Conservation (phyloP, 768 basidiomycete species). For the Auriculariales sp. region DNA sequence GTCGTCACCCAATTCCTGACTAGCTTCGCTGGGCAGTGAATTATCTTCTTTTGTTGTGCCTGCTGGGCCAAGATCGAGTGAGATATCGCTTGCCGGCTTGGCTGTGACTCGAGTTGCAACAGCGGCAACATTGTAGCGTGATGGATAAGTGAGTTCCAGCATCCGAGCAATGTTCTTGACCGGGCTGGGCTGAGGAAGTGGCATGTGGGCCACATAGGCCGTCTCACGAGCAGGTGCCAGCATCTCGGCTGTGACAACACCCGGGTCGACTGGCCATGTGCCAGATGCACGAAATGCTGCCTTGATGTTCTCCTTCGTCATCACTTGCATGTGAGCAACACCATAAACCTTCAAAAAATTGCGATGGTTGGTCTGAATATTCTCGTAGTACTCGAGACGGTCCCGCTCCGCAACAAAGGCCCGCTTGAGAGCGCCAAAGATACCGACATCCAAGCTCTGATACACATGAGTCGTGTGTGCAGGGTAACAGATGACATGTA, state of each 20-base stretch:
- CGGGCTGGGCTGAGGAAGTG: slow-evolving; percentile 14
- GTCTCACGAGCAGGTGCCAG: slow-evolving; percentile 8
- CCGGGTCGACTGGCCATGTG: background rate
- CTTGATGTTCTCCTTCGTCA: background rate
- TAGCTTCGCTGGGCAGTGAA: no score
- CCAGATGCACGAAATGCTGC: background rate
- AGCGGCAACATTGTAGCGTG: background rate
- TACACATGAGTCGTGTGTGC: slow-evolving; percentile 30
- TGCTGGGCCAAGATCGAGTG: background rate
- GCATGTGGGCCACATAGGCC: slow-evolving; percentile 11
- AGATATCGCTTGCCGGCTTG: background rate
- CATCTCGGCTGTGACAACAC: background rate
- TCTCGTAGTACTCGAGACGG: slow-evolving; percentile 9
- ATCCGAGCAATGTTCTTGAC: slow-evolving; percentile 11
- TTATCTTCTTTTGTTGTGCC: no score
- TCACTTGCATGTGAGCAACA: slow-evolving; percentile 15
- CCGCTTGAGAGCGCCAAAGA: background rate
- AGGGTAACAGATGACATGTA: slow-evolving; percentile 30
- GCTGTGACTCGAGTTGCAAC: no score
- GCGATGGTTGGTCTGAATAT: slow-evolving; percentile 15
- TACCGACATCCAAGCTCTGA: slow-evolving; percentile 24
- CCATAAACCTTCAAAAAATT: slow-evolving; percentile 25
- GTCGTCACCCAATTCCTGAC: no score
- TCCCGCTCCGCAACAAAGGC: background rate
- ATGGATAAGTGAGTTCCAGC: slow-evolving; percentile 1